Evolutionary conservation across 108 stramenopile species (phyloP), one percentile per base, ranked within the genome.

Genomic region (Nitzschia palea): DNA sequence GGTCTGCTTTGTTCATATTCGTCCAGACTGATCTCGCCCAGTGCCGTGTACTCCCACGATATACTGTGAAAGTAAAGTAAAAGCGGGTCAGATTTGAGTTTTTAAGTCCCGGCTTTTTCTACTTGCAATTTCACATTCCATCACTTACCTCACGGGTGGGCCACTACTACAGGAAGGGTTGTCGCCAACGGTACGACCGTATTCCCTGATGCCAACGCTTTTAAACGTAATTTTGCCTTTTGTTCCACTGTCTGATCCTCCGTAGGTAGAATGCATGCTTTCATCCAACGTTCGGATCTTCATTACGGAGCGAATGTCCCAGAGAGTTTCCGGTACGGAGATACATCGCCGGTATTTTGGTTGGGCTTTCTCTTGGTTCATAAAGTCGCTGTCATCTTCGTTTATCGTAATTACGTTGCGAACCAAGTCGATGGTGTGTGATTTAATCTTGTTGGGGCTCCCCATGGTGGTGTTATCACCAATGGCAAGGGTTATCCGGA

Each of bases 181-280:
- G 32, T 81, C 84, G 9, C 80, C 80, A n/a, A 85, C 36, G 10
- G 80, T 85, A 15, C 79, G 63, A 15, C 56, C 59, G 55, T 85
- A 85, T 34, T 85, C 84, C 25, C 84, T 73, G 30, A 85, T 79
- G 2, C 54, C 30, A n/a, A 85, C 60, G 22, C 65, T 75, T 23
- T 56, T 40, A 29, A 82, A 86, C 18, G 42, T 43, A 55, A 44
- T 48, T 17, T 42, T n/a, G 6, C 44, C 67, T 14, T 44, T 37
- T 15, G n/a, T 29, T 8, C 27, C 50, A 18, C 36, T 26, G 3
- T 27, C 10, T 17, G 65, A 51, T 1, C 68, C 67, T 25, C 77
- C 73, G 32, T 73, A 79, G 4, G 43, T 67, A 25, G 51, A 59
- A 42, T 80, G 79, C 25, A 84, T 44, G 50, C 79, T 80, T 44